Base-by-base conservation (phyloP, 1,139 yeast genomes). In the Yamadazyma conglobata region DNA sequence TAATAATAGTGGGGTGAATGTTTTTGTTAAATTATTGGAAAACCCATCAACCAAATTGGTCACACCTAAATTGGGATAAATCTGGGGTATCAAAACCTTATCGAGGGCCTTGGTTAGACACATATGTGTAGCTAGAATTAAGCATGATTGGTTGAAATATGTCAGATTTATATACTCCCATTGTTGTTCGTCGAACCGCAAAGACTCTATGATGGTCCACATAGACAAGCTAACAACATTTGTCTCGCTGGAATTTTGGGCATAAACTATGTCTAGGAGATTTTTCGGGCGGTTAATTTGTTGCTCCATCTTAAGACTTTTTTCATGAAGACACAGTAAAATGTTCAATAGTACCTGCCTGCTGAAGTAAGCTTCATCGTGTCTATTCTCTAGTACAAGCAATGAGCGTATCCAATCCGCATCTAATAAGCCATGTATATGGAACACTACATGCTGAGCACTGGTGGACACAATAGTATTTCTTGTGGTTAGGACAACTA, bases 401-500 rank as follows among this genome's bases (percentile, higher is more conserved):
- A 49, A 30, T 2, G 42, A 35, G 5, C 33, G 24, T 2, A 62
- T 32, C 50, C 54, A 52, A 1, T 42, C 50, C 2, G 43, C 25
- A 15, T 52, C 48, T 3, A 63, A 21, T 0, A 61, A 56, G 22
- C 47, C 44, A 34, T 46, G 47, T 11, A 54, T 38, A 25, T 61
- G 68, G 27, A 60, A 47, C 4, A 52, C 50, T 6, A 64, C 39
- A 28, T 52, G 39, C 10, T 43, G 43, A 3, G 68, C 50, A 12
- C 53, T 34, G 0, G 65, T 57, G 5, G 45, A 33, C 4, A 43
- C 39, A 3, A 63, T 34, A 15, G 51, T 54, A 36, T 65, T 65
- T n/a, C 50, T 46, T 5, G 43, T 28, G n/a, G 62, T 55, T 22
- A 68, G 45, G 1, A 66, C 60, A 12, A 50, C 25, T 19, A 60